Percentiles rank a stretch among this genome's conserved stretches.
phyloP scores from a whole-genome alignment of 257 asterid genomes.

The Gynochthodes officinalis region DNA sequence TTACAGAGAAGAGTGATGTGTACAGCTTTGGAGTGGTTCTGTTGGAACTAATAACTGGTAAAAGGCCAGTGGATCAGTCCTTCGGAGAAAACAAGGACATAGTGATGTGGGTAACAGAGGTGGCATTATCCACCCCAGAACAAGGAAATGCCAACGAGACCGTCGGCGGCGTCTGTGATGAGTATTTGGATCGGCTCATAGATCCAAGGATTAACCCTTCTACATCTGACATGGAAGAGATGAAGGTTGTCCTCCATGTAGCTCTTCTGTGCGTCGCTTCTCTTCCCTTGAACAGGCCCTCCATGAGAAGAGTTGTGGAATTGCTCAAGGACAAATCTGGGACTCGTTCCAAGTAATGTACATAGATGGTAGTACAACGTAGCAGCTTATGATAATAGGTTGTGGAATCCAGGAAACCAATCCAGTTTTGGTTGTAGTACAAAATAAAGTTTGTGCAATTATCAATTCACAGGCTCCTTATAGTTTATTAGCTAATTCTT shows the following conservation, averaged over 20 bases:
- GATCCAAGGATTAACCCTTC: constrained; percentile 52
- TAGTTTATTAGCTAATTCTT: too few relatives aligned
- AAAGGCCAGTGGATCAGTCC: constrained; percentile 47
- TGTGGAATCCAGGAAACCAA: not conserved
- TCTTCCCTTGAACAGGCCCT: constrained; percentile 61
- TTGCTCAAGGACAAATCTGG: constrained; percentile 39
- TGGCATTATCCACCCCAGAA: constrained; percentile 30
- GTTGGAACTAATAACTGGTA: constrained; percentile 61
- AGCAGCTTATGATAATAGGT: not conserved
- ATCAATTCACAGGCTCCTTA: not conserved
- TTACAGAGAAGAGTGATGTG: constrained; percentile 78
- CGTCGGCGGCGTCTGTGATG: constrained; percentile 7
- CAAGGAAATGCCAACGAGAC: constrained; percentile 10
- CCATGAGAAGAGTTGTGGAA: constrained; percentile 81
- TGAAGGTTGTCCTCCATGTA: constrained; percentile 48
- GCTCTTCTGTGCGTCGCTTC: constrained; percentile 59
- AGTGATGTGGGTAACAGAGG: constrained; percentile 61
- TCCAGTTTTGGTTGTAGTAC: not conserved
- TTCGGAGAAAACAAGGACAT: constrained; percentile 58
- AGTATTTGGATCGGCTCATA: constrained; percentile 32
- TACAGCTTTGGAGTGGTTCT: constrained; percentile 76
- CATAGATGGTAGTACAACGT: not conserved
- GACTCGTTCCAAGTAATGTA: constrained; percentile 25
- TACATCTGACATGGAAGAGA: constrained; percentile 34
- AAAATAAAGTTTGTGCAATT: not conserved